Evolutionary conservation across 2,329 filamentous ascomycete species (phyloP), one percentile per base, ranked within the genome.

Genomic region (Ophidiomyces ophidiicola): DNA sequence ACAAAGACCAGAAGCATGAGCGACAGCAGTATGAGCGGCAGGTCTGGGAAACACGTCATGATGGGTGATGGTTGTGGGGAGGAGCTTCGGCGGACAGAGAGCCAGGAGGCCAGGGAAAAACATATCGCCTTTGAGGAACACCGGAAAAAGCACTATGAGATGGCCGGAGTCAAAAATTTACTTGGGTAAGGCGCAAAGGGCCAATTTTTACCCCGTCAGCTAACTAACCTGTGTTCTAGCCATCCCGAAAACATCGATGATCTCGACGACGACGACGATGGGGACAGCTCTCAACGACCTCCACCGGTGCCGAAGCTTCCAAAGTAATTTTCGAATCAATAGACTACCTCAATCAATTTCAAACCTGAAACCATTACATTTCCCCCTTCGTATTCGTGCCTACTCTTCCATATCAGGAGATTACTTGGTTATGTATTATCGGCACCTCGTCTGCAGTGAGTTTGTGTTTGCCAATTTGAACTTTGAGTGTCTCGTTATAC

Each of bases 121-220:
- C 90, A 98, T 62, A 76, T 73, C 56, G 77, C 82, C 57, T 98
- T 98, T 59, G 87, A 94, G 66, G 71, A 83, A 64, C 72, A 85
- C 68, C 76, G 90, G 55, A 94, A 90, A 77, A 88, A 79, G 68
- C 90, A 98, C 63, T 98, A 98, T 63, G 90, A 98, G 70, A 98
- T 98, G 90, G 85, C 76, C 65, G 82, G 90, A 55, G 86, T 94
- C 43, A 93, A 90, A 53, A 75, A 79, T 54, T 64, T 96, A 38
- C 73, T 98, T 48, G 87, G 85, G 77, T 80, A 60, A 48, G 69
- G 63, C 26, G 42, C 11, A 6, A 5, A n/a, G 14, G 15, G 10
- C 32, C 8, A 18, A n/a, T 12, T 2, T 30, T 15, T 30, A 4
- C 18, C 12, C 8, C 11, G 26, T 3, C 10, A 25, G 14, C 6